A percentile compares a stretch with the other conserved stretches of the same genome.
phyloP scores from a whole-genome alignment of 495 filamentous ascomycete genomes.

The Hypoxylon perforatum region DNA sequence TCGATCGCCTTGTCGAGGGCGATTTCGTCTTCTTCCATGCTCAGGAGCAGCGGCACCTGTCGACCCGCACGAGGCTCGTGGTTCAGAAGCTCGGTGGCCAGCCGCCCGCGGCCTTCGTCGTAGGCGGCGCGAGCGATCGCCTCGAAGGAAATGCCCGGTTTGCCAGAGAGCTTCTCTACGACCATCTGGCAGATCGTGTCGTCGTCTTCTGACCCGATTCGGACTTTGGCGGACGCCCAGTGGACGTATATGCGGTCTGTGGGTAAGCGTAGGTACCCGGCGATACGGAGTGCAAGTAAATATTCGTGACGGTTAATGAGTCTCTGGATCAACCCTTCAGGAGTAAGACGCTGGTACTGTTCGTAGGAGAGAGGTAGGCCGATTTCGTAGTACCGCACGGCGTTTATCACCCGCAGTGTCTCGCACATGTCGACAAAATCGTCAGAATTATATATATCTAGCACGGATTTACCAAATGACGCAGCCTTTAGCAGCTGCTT shows the following conservation, averaged over 20 bases:
- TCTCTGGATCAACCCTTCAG: constrained; percentile 85
- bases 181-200: constrained; percentile 88
- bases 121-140: constrained; percentile 93
- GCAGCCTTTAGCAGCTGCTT: constrained; percentile 95
- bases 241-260: constrained; percentile 93
- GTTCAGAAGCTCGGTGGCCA: constrained; percentile 91
- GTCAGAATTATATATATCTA: constrained; percentile 96
- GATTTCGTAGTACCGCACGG: constrained; percentile 88
- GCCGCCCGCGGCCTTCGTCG: constrained; percentile 86
- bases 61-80: constrained; percentile 93
- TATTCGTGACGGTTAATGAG: constrained; percentile 92
- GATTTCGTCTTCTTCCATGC: constrained; percentile 95
- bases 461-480: constrained; percentile 95
- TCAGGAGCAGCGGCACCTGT: constrained; percentile 93
- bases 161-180: constrained; percentile 84
- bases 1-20: constrained; percentile 97
- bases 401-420: constrained; percentile 89
- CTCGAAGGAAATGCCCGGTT: constrained; percentile 93
- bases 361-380: constrained; percentile 93
- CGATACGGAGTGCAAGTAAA: constrained; percentile 87
- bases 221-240: constrained; percentile 96
- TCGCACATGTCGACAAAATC: constrained; percentile 99
- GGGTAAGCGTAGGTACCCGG: constrained; percentile 85
- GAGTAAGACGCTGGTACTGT: constrained; percentile 85
- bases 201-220: constrained; percentile 83